Conservation (phyloP, 306 rosid species). For the Lotus japonicus region DNA sequence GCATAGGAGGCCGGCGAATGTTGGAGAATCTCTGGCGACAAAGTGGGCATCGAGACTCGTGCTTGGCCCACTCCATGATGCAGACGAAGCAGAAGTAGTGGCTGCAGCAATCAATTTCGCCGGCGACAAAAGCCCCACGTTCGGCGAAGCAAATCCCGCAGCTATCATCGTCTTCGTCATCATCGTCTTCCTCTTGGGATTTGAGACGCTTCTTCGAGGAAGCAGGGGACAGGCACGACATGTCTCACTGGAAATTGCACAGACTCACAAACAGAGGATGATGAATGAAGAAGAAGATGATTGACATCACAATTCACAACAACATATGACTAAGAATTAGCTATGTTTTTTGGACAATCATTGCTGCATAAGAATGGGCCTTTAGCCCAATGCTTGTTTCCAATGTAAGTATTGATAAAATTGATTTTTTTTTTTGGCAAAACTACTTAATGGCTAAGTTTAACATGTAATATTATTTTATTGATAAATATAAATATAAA, state of each 20-base stretch:
- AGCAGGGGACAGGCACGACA: slow-evolving; percentile 18
- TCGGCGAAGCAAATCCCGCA: slow-evolving; percentile 65
- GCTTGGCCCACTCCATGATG: slow-evolving; percentile 79
- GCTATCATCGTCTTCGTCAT: not conserved
- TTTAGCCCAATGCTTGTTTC: too few species aligned
- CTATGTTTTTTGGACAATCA: too few species aligned
- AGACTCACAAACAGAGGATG: too few species aligned
- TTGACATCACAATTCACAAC: too few species aligned
- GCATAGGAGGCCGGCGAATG: slow-evolving; percentile 43
- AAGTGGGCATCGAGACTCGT: slow-evolving; percentile 75
- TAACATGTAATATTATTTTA: too few species aligned
- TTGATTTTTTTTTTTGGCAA: too few species aligned
- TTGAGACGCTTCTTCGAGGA: slow-evolving; percentile 38
- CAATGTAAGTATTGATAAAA: too few species aligned
- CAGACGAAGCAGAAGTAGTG: slow-evolving; percentile 76
- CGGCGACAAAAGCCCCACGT: slow-evolving; percentile 39
- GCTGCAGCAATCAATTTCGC: slow-evolving; percentile 67
- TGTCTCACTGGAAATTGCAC: not conserved
- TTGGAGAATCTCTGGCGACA: slow-evolving; percentile 68
- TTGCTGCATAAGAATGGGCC: too few species aligned
- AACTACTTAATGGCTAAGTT: too few species aligned
- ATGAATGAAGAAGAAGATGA: too few species aligned
- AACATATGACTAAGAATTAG: too few species aligned
- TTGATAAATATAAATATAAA: too few species aligned
- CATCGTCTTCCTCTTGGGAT: slow-evolving; percentile 6